Evolutionary conservation across 2,329 filamentous ascomycete species (phyloP), one percentile per base, ranked within the genome.

Genomic region (Colletotrichum truncatum): DNA sequence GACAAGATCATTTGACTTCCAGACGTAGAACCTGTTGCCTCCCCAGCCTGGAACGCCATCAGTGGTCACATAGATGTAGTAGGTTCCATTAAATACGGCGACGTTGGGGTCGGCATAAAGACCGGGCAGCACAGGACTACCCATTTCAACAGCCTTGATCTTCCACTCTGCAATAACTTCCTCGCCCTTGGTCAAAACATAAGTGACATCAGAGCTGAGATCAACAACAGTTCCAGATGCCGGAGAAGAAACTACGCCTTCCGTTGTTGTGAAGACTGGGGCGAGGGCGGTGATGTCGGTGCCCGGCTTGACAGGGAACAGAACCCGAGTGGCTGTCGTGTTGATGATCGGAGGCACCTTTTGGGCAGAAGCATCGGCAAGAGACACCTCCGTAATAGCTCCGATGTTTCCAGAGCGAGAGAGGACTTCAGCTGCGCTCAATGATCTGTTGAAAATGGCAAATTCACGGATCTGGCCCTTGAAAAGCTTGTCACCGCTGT

Each of bases 101-200:
- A 84, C 81, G 69, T 84, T 84, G 12, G 82, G 82, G 46, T 84
- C 82, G 0, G 81, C 82, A 58, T 78, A 80, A 25, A 76, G 74
- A 7, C 80, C 80, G 0, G 74, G 67, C 0, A 82, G 65, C 2
- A 79, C 75, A 2, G 79, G 79, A 28, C 77, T 79, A 5, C 70
- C 62, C 63, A 72, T 70, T 34, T 66, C 65, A 10, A 59, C 53
- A 28, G 67, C 69, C 49, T 59, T 45, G 38, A 70, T 14, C 9
- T 49, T 63, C 69, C 69, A 70, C 7, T 64, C 54, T 8, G 43
- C 59, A 4, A 64, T 36, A 3, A 43, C 21, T 8, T 45, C 14
- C 4, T 51, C 43, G 25, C 32, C 58, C 21, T 54, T 60, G 32
- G 55, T 67, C 14, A 72, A 43, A 11, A 62, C 63, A 49, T 71